Evolutionary conservation across 2,329 filamentous ascomycete species (phyloP).

Genomic region (Dactylellina drechsleri): DNA sequence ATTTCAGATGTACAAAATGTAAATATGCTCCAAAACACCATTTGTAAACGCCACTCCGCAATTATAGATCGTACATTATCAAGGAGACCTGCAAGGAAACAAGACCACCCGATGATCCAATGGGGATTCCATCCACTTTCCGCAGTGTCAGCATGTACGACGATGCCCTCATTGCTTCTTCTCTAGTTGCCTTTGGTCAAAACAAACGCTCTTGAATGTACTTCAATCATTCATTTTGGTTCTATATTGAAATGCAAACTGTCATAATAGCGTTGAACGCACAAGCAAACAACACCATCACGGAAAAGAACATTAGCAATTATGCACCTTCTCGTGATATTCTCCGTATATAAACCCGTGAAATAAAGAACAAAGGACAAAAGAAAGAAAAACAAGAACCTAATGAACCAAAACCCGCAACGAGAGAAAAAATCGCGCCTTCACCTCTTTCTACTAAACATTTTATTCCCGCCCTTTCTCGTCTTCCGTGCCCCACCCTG

Average conservation of each 20-base stretch:
- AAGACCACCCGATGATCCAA: neutral
- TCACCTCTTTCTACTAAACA: slow-evolving; percentile 56
- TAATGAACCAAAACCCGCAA: neutral
- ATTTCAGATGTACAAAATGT: slow-evolving; percentile 9
- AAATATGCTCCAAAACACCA: slow-evolving; percentile 9
- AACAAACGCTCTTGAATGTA: neutral
- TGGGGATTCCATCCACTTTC: neutral
- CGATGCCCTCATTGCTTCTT: too few species aligned
- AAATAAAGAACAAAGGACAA: slow-evolving; percentile 11
- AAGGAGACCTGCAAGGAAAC: neutral
- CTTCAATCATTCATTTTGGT: slow-evolving; percentile 25
- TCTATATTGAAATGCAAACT: slow-evolving; percentile 36
- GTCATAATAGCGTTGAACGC: slow-evolving; percentile 49
- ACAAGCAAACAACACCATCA: slow-evolving; percentile 48
- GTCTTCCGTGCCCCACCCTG: slow-evolving; percentile 56
- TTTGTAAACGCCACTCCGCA: slow-evolving; percentile 42
- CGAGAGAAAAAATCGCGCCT: slow-evolving; percentile 29
- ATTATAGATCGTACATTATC: slow-evolving; percentile 18
- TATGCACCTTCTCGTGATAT: slow-evolving; percentile 19
- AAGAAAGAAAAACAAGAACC: slow-evolving; percentile 7
- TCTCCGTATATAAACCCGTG: neutral
- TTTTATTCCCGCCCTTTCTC: slow-evolving; percentile 56
- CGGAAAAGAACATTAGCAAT: slow-evolving; percentile 46
- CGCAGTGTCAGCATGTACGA: too few species aligned
- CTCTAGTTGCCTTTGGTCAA: neutral